These are phyloP conservation scores for Aspergillus ustus DNA, from an alignment of 2,329 filamentous ascomycete species.

Conservation along the genomic window DNA sequence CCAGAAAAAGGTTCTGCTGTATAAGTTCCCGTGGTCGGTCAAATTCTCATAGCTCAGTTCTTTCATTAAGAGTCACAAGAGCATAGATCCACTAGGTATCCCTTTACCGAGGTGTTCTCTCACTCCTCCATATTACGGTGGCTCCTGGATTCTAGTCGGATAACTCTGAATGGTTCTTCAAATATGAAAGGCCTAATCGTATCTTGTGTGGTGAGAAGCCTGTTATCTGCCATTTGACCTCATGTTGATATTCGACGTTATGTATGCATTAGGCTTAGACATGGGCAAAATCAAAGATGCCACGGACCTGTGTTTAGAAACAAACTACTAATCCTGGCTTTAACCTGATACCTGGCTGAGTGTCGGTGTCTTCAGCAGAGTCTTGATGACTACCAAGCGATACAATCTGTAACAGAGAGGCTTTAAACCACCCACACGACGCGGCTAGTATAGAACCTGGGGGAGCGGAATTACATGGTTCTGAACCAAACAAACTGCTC, in stretches of 20 bases:
- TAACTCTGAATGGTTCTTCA: not conserved
- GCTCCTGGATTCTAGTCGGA: too few relatives aligned
- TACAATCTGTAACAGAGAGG: too few relatives aligned
- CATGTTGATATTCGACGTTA: too few relatives aligned
- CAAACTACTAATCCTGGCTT: too few relatives aligned
- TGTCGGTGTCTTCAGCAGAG: too few relatives aligned
- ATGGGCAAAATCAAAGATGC: not conserved
- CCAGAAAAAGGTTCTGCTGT: too few relatives aligned
- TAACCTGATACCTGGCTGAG: not conserved
- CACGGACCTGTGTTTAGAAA: not conserved
- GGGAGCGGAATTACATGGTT: not conserved
- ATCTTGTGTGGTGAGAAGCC: not conserved
- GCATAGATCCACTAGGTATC: not conserved
- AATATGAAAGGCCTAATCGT: not conserved
- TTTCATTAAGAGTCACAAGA: not conserved
- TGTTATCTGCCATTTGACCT: not conserved
- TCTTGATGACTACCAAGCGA: too few relatives aligned
- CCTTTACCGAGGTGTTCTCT: not conserved
- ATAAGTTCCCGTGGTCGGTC: too few relatives aligned
- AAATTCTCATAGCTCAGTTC: not conserved
- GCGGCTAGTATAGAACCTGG: not conserved
- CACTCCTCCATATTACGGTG: not conserved
- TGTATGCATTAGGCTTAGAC: not conserved
- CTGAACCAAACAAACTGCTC: not conserved
- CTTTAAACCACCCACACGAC: too few relatives aligned